Conservation (phyloP, 805 yeast species). For the Monosporozyma solicola region DNA sequence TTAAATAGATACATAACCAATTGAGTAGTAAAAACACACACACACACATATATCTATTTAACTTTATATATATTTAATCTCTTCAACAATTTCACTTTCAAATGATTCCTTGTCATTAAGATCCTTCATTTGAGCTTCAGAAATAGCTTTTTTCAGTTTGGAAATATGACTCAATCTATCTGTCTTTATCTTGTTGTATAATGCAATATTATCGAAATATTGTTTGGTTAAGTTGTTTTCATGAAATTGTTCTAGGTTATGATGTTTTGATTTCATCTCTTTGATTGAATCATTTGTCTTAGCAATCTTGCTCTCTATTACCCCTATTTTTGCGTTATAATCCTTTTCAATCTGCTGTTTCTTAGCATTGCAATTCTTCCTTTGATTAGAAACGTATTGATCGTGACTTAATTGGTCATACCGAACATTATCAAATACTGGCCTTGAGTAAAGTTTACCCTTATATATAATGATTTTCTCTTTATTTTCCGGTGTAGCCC, state of each 20-base stretch:
- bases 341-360: conserved; percentile 12
- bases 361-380: conserved; percentile 7
- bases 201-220: conserved; percentile 1
- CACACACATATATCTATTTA: background rate
- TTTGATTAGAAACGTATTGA: conserved; percentile 8
- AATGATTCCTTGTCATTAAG: background rate
- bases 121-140: background rate
- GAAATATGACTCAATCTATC: background rate
- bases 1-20: background rate
- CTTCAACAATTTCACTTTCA: conserved; percentile 1
- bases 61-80: conserved; percentile 2
- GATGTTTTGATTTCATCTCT: background rate
- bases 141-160: background rate
- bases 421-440: conserved; percentile 22
- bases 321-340: conserved; percentile 12
- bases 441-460: conserved; percentile 16
- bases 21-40: background rate
- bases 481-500: conserved; percentile 22
- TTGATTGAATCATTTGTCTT: conserved; percentile 1
- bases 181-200: background rate
- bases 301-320: conserved; percentile 13
- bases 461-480: conserved; percentile 19
- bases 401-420: conserved; percentile 16
- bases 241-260: background rate
- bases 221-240: conserved; percentile 1